These are phyloP conservation scores for Chamaenerion angustifolium DNA, from an alignment of 345 rosid genomes.

Conservation along the genomic window DNA sequence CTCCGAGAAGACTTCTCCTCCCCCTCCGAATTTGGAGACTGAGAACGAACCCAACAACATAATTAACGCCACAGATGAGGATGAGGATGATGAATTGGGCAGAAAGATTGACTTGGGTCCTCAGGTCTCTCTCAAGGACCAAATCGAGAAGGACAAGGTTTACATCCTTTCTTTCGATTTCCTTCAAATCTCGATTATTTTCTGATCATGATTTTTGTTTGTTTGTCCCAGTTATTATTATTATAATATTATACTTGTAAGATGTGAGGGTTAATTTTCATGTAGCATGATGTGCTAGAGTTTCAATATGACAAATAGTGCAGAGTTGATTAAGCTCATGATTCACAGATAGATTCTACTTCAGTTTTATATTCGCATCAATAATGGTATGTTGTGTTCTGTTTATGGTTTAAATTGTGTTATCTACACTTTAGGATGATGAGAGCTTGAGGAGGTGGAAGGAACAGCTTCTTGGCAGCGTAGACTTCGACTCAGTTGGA, in stretches of 20 bases:
- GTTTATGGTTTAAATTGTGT: not conserved
- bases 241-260: no score
- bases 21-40: conserved; percentile 15
- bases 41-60: conserved; percentile 12
- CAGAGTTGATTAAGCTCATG: not conserved
- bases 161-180: no score
- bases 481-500: conserved; percentile 59
- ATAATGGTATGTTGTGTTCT: no score
- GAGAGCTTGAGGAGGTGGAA: conserved; percentile 96
- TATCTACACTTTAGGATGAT: conserved; percentile 38
- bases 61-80: conserved; percentile 35
- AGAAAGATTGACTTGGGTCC: conserved; percentile 51
- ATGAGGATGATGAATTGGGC: conserved; percentile 23
- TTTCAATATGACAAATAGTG: not conserved
- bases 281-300: not conserved
- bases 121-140: conserved; percentile 49
- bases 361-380: not conserved
- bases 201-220: no score
- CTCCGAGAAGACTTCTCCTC: conserved; percentile 12
- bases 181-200: not conserved
- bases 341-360: not conserved
- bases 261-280: no score
- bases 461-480: conserved; percentile 74
- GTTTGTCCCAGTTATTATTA: no score
- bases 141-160: conserved; percentile 63